phyloP scores from a whole-genome alignment of 2,329 filamentous ascomycete genomes.

The Fusarium domesticum region DNA sequence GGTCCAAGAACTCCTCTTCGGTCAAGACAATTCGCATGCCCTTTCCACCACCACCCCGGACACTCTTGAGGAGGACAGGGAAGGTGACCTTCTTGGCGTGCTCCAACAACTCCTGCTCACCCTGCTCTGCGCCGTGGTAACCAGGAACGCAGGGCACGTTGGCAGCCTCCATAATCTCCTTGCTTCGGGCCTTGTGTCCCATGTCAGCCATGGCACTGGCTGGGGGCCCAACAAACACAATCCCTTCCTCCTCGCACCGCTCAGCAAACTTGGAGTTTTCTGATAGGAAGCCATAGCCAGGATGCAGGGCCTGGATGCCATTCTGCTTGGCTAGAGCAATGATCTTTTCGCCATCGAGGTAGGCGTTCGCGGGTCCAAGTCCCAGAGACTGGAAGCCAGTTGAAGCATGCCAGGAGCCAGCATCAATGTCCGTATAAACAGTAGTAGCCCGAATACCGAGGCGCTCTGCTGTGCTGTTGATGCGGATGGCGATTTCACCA shows the following conservation, averaged over 20 bases:
- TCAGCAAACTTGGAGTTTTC: slow-evolving; percentile 91
- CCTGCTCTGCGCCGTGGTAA: slow-evolving; percentile 86
- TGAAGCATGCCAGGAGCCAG: slow-evolving; percentile 80
- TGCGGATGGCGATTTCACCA: slow-evolving; percentile 92
- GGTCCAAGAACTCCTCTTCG: slow-evolving; percentile 65
- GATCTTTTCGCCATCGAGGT: slow-evolving; percentile 91
- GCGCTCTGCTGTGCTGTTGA: slow-evolving; percentile 80
- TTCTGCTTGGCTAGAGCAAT: slow-evolving; percentile 82
- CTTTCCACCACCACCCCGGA: slow-evolving; percentile 78
- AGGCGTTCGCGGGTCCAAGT: slow-evolving; percentile 78
- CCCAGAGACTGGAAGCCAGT: slow-evolving; percentile 81
- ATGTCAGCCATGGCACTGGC: slow-evolving; percentile 79
- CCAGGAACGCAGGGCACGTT: slow-evolving; percentile 95
- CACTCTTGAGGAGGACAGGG: slow-evolving; percentile 75
- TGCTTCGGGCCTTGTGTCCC: slow-evolving; percentile 90
- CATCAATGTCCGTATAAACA: slow-evolving; percentile 91
- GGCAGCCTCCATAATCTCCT: slow-evolving; percentile 95
- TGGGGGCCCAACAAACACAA: slow-evolving; percentile 93
- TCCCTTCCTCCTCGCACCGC: slow-evolving; percentile 82
- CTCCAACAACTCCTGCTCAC: slow-evolving; percentile 55
- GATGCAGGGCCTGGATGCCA: slow-evolving; percentile 88
- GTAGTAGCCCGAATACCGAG: slow-evolving; percentile 93
- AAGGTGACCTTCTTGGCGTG: slow-evolving; percentile 70
- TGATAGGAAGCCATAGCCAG: slow-evolving; percentile 92
- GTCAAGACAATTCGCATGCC: slow-evolving; percentile 73